Evolutionary conservation across 2,329 filamentous ascomycete genomes (phyloP).

Genomic region (Endoconidiophora laricicola): DNA sequence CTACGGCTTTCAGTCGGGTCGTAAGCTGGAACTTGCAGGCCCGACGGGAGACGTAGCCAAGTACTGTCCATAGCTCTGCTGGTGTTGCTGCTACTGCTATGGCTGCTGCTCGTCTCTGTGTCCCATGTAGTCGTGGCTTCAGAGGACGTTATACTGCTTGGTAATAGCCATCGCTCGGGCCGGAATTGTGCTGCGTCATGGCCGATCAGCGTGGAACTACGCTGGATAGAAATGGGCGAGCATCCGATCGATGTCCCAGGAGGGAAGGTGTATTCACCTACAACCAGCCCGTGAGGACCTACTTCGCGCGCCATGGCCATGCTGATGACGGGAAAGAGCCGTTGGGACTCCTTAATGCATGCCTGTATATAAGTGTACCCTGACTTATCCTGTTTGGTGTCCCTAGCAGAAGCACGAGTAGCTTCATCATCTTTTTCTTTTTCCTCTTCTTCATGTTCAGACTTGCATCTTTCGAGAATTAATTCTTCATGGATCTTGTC

Average conservation of each 20-base stretch:
- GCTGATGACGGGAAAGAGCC: conserved; percentile 33
- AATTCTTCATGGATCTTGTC: conserved; percentile 18
- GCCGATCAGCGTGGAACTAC: conserved; percentile 33
- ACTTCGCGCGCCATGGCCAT: conserved; percentile 34
- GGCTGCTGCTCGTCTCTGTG: no score
- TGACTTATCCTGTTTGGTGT: not conserved
- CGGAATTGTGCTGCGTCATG: conserved; percentile 25
- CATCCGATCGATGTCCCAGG: conserved; percentile 33
- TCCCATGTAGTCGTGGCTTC: not conserved
- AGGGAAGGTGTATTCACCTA: conserved; percentile 27
- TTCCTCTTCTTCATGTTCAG: not conserved
- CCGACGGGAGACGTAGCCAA: not conserved
- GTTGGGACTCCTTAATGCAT: conserved; percentile 33
- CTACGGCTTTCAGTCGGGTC: conserved; percentile 12
- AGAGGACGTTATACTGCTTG: not conserved
- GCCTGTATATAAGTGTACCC: conserved; percentile 24
- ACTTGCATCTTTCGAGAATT: not conserved
- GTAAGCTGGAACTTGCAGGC: conserved; percentile 1
- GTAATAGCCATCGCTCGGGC: conserved; percentile 29
- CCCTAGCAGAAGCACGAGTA: not conserved
- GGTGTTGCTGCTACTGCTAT: no score
- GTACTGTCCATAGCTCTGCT: not conserved
- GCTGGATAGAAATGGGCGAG: conserved; percentile 33
- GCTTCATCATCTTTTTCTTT: not conserved
- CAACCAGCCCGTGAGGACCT: conserved; percentile 20